phyloP scores from a whole-genome alignment of 2,329 filamentous ascomycete genomes.

The Penicillium sp. region DNA sequence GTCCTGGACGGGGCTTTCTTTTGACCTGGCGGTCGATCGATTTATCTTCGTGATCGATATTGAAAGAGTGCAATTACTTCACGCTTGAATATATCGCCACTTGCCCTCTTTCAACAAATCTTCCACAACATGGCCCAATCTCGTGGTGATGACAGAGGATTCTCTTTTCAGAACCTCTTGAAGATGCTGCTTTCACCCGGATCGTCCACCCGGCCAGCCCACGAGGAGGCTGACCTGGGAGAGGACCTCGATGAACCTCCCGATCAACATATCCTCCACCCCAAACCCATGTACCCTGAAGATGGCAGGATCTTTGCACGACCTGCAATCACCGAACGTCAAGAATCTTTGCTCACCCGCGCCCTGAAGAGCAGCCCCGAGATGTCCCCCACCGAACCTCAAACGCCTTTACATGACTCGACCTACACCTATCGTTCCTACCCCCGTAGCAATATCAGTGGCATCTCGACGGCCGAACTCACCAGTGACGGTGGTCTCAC shows the following conservation, averaged over 20 bases:
- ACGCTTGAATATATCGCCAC: conserved; percentile 21
- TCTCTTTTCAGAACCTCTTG: conserved; percentile 46
- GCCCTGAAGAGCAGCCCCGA: conserved; percentile 74
- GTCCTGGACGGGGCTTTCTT: conserved; percentile 42
- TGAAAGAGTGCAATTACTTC: conserved; percentile 23
- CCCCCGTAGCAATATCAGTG: conserved; percentile 74
- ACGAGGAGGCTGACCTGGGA: conserved; percentile 65
- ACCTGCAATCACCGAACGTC: conserved; percentile 57
- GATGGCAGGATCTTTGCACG: conserved; percentile 46
- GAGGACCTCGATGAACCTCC: conserved; percentile 89
- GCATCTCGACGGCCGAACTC: conserved; percentile 83
- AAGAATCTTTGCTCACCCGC: conserved; percentile 84
- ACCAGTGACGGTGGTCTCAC: conserved; percentile 94
- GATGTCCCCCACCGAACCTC: conserved; percentile 41
- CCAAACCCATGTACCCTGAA: conserved; percentile 34
- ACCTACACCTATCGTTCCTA: conserved; percentile 61
- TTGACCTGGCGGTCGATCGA: conserved; percentile 33
- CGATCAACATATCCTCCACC: conserved; percentile 54
- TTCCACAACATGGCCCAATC: conserved; percentile 37
- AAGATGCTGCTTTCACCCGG: conserved; percentile 52
- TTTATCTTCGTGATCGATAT: conserved; percentile 31
- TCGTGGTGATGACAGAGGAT: conserved; percentile 36
- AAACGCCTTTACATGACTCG: conserved; percentile 45
- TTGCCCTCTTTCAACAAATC: conserved; percentile 4
- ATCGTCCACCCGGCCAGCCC: conserved; percentile 39